A percentile compares a stretch with the other conserved stretches of the same genome.
phyloP scores from a whole-genome alignment of 2,329 filamentous ascomycete species.

The Aulographum hederae region DNA sequence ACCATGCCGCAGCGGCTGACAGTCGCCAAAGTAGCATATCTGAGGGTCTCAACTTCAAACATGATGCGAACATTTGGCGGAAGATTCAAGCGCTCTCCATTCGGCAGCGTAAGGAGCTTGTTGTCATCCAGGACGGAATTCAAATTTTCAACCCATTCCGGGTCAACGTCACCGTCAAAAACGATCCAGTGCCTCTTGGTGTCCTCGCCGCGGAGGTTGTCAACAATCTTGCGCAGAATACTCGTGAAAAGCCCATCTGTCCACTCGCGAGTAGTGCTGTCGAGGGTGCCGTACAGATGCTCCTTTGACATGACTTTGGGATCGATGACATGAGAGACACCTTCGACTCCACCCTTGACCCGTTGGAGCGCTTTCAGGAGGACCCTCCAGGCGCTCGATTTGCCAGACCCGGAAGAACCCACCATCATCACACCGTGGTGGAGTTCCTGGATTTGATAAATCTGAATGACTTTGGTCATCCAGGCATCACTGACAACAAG shows the following conservation, averaged over 20 bases:
- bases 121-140: conserved; percentile 99
- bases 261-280: conserved; percentile 96
- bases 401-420: conserved; percentile 90
- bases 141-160: conserved; percentile 98
- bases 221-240: conserved; percentile 93
- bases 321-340: conserved; percentile 93
- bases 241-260: conserved; percentile 97
- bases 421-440: conserved; percentile 99
- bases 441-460: conserved; percentile 94
- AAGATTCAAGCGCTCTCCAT: conserved; percentile 91
- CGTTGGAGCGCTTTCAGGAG: conserved; percentile 79
- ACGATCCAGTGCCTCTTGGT: conserved; percentile 98
- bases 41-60: conserved; percentile 97
- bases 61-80: conserved; percentile 94
- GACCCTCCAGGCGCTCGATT: conserved; percentile 87
- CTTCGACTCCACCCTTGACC: conserved; percentile 80
- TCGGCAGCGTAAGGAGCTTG: conserved; percentile 89
- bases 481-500: conserved; percentile 83
- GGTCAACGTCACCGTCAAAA: conserved; percentile 96
- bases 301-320: conserved; percentile 99
- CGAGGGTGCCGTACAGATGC: conserved; percentile 83
- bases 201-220: conserved; percentile 94
- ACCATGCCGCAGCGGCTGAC: conserved; percentile 99
- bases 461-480: conserved; percentile 93
- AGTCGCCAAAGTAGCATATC: conserved; percentile 95